Percentiles rank a stretch among this genome's conserved stretches.
Evolutionary conservation across 495 filamentous ascomycete species (phyloP).

Genomic region (Glutinoglossum americanum): DNA sequence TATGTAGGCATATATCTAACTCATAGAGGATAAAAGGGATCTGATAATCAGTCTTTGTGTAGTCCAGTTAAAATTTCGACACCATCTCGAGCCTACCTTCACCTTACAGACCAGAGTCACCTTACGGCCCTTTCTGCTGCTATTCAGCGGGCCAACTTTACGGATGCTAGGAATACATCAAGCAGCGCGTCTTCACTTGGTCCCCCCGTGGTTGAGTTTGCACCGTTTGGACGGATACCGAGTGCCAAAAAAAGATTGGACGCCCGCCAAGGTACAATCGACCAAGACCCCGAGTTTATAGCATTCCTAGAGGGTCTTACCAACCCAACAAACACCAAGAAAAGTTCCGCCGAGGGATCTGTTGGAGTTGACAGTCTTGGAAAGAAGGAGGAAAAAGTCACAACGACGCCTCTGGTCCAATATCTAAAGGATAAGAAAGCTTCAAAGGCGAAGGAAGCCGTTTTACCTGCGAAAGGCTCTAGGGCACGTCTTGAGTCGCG

Average conservation of each 20-base stretch:
- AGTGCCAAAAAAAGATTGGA: slow-evolving; percentile 50
- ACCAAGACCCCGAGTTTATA: slow-evolving; percentile 89
- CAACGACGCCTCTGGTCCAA: slow-evolving; percentile 74
- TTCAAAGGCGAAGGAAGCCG: slow-evolving; percentile 53
- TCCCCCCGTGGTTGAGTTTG: slow-evolving; percentile 58
- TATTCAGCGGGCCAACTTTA: slow-evolving; percentile 41
- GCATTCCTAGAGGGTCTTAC: slow-evolving; percentile 74
- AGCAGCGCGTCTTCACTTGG: slow-evolving; percentile 47
- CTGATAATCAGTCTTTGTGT: too few relatives aligned
- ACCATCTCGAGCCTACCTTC: slow-evolving; percentile 60
- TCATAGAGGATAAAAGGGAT: too few relatives aligned
- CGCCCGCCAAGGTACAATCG: slow-evolving; percentile 78
- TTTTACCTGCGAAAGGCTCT: slow-evolving; percentile 22
- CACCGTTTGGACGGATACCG: slow-evolving; percentile 63
- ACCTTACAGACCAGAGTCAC: slow-evolving; percentile 38
- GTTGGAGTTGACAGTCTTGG: slow-evolving; percentile 20
- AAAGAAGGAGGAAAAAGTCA: slow-evolving; percentile 43
- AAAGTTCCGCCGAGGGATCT: slow-evolving; percentile 26
- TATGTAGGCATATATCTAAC: slow-evolving; percentile 18
- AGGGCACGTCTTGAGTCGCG: slow-evolving; percentile 29
- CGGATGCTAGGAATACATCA: slow-evolving; percentile 49
- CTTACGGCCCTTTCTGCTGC: slow-evolving; percentile 38
- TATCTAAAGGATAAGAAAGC: slow-evolving; percentile 80
- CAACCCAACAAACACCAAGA: slow-evolving; percentile 40
- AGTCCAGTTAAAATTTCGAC: slow-evolving; percentile 59